Conservation (phyloP, 768 basidiomycete species). For the Suillus decipiens region DNA sequence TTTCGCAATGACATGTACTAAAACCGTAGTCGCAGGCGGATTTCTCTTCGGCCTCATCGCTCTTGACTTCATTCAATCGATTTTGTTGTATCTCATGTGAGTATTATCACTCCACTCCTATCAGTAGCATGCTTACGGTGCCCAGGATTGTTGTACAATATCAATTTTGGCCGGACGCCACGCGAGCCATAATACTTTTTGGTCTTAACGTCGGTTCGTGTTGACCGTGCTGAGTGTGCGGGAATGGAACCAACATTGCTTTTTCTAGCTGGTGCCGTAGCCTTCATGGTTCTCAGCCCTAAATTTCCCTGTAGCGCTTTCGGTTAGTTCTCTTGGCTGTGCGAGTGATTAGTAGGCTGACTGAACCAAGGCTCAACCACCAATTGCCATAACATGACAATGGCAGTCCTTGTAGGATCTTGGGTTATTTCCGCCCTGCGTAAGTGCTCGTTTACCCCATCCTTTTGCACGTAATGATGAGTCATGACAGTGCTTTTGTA, state of each 20-base stretch:
- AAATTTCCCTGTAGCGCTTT: constrained; percentile 38
- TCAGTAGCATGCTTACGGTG: not conserved
- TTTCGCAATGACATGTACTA: constrained; percentile 6
- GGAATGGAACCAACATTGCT: constrained; percentile 4
- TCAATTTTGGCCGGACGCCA: constrained; percentile 40
- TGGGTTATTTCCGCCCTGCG: constrained; percentile 37
- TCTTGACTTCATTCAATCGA: constrained; percentile 34
- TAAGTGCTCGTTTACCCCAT: constrained; percentile 25
- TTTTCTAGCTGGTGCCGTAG: constrained; percentile 28
- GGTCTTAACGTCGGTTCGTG: constrained; percentile 15
- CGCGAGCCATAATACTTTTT: constrained; percentile 33
- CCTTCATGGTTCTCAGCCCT: constrained; percentile 32
- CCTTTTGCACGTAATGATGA: not conserved
- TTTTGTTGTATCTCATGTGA: constrained; percentile 42
- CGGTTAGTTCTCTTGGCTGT: constrained; percentile 22
- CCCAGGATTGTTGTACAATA: constrained; percentile 42
- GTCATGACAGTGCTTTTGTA: constrained; percentile 11
- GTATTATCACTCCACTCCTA: constrained; percentile 3
- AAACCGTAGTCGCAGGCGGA: constrained; percentile 27
- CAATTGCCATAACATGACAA: constrained; percentile 34
- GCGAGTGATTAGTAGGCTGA: not conserved
- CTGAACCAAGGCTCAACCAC: constrained; percentile 26
- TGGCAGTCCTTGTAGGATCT: constrained; percentile 31
- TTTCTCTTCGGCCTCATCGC: constrained; percentile 34
- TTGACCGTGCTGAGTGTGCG: not conserved